Percentiles rank a stretch among this genome's conserved stretches.
These are phyloP conservation scores for Psilocybe sp. DNA, from an alignment of 768 basidiomycete genomes.

Conservation along the genomic window DNA sequence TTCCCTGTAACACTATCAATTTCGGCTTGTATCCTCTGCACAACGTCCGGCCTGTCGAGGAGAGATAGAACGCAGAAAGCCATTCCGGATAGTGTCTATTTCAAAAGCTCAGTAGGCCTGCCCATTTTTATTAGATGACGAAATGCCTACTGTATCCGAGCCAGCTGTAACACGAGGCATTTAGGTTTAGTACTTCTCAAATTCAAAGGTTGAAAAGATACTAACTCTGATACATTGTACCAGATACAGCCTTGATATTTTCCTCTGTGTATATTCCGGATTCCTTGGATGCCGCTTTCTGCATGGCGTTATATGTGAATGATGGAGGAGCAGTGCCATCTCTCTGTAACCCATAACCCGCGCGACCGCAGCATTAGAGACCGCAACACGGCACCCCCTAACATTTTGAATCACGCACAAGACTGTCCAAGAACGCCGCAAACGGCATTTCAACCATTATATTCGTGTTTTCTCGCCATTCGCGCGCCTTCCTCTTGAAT, in stretches of 20 bases:
- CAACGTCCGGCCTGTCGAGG: slow-evolving; percentile 25
- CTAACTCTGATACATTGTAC: slow-evolving; percentile 20
- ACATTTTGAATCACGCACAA: slow-evolving; percentile 23
- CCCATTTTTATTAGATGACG: background rate
- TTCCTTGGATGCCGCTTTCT: too few species aligned
- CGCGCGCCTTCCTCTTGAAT: slow-evolving; percentile 35
- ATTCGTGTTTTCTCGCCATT: slow-evolving; percentile 30
- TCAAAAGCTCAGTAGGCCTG: background rate
- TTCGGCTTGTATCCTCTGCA: slow-evolving; percentile 30
- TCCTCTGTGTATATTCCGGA: too few species aligned
- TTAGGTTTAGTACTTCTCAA: background rate
- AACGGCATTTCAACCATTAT: slow-evolving; percentile 36
- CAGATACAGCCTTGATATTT: slow-evolving; percentile 17
- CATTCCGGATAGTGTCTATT: slow-evolving; percentile 22
- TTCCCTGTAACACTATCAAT: slow-evolving; percentile 29
- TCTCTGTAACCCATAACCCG: background rate
- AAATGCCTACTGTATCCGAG: slow-evolving; percentile 10
- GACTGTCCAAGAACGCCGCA: slow-evolving; percentile 21
- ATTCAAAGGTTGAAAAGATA: background rate
- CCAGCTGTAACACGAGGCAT: slow-evolving; percentile 5
- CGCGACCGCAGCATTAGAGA: background rate
- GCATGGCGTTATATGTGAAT: too few species aligned
- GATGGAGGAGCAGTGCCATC: too few species aligned
- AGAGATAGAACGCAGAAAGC: slow-evolving; percentile 28
- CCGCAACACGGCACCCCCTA: background rate